Base-by-base conservation (phyloP, 768 basidiomycete genomes). In the Tulasnella sp. region DNA sequence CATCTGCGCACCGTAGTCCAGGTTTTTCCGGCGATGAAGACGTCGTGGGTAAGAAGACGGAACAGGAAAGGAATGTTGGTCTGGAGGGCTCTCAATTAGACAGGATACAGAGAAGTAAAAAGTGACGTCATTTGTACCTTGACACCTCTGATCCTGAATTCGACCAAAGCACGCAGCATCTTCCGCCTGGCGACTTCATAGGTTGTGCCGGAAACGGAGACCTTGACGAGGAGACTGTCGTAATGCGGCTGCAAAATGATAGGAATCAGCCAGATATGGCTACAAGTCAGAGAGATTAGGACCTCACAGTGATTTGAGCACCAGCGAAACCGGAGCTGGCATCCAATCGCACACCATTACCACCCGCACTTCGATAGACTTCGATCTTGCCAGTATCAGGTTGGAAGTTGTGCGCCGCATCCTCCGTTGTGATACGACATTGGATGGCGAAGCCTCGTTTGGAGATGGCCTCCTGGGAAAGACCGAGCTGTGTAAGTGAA, bases 31-130 rank as follows among this genome's bases (percentile, higher is more conserved):
- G 81, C 85, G 64, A 97, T 87, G 74, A 96, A 99, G 65, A 92
- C 81, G 66, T 93, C 92, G 72, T 98, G 90, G 3, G 96, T 98
- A 64, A 99, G 78, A 25, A 99, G 81, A 61, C 94, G 88, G 82
- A 99, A 97, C 65, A 99, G 75, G 87, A 99, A 99, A 12, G 96
- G 96, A 65, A 98, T 98, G 72, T 98, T 98, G 65, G 96, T 99
- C 91, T 93, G 62, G 5, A 42, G 30, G 55, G 41, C n/a, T 10
- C 41, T 43, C 41, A 43, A 43, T 11, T 10, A 43, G 41, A 43
- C 41, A 11, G 11, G 41, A 11, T 10, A 43, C 41, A 43, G 19
- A 7, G 31, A 49, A 30, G 5, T 7, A 5, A n/a, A 49, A 49
- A 49, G 3, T 12, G 29, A 52, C 22, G 2, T 52, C 25, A 34